Evolutionary conservation across 1,284 basidiomycete species (phyloP).

Genomic region (Phylloboletellus chloephorus): DNA sequence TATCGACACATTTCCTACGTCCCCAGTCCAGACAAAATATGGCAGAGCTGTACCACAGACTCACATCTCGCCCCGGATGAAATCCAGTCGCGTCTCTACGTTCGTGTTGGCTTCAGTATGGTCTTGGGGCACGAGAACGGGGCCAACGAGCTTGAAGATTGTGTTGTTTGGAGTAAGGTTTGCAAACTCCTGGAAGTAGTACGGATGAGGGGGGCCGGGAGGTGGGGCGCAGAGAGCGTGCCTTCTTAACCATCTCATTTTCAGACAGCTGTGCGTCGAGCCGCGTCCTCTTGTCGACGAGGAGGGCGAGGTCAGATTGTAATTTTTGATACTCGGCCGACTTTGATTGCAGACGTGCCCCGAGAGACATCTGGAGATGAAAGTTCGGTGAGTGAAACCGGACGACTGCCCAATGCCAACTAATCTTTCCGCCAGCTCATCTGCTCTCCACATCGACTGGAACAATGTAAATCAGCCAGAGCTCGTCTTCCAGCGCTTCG

Average conservation of each 20-base stretch:
- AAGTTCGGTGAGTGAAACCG: constrained; percentile 13
- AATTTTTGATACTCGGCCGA: constrained; percentile 77
- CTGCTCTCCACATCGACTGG: constrained; percentile 56
- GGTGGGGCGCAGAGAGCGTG: constrained; percentile 26
- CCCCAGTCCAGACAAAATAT: constrained; percentile 7
- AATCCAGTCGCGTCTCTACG: constrained; percentile 88
- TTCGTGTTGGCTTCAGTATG: constrained; percentile 83
- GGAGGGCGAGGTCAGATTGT: constrained; percentile 64
- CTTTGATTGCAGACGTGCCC: constrained; percentile 55
- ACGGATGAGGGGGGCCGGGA: neutral
- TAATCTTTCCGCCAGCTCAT: constrained; percentile 5
- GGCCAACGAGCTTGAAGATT: constrained; percentile 91
- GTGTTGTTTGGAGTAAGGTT: constrained; percentile 71
- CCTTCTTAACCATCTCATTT: constrained; percentile 91
- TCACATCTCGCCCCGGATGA: constrained; percentile 87
- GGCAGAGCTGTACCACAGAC: constrained; percentile 27
- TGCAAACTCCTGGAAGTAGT: constrained; percentile 69
- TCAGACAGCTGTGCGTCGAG: constrained; percentile 88
- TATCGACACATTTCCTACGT: constrained; percentile 74
- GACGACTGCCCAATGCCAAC: neutral
- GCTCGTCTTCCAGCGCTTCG: constrained; percentile 53
- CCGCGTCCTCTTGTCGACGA: constrained; percentile 75
- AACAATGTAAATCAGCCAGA: constrained; percentile 59
- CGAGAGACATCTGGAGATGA: constrained; percentile 39
- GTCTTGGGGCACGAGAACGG: constrained; percentile 89